Base-by-base conservation (phyloP, 441 rosid genomes). In the Raphanus hybrid region DNA sequence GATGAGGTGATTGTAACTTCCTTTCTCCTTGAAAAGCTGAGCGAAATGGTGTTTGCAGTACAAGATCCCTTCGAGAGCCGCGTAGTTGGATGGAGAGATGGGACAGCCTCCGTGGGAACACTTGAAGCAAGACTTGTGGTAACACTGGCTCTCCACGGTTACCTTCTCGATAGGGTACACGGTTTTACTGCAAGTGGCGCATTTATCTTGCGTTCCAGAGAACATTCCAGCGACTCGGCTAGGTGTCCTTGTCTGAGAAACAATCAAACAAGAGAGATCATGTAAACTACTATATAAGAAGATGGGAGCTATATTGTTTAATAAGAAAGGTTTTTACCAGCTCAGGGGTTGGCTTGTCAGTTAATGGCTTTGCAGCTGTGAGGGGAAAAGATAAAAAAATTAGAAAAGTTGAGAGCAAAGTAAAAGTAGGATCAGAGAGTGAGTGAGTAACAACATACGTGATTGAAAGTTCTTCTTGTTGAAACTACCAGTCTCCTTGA, bases 131-230 rank as follows among this genome's bases (percentile, higher is more conserved):
- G 98, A 87, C 75, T 96, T 96, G 83, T 96, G 99, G 84, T 96
- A 96, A 8, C 90, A 83, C 71, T 86, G 97, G 75, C 90, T 84
- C 76, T 96, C 99, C 76, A 96, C 98, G 6, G 96, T 92, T 32
- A 96, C 97, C 98, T 93, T 96, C 83, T 96, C 98, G 14, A 96
- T 86, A 1, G 98, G 98, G 80, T 96, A 96, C 37, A 93, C 99
- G 20, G 99, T 96, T 91, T 91, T 96, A 66, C 89, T 89, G 80
- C 98, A 93, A 69, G 97, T 88, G 64, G 96, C 97, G 23, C 98
- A 93, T 74, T 96, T 96, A 68, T 96, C 99, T 82, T 86, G 97
- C 0, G 99, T 93, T 71, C 98, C 99, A 34, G 97, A 93, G 76
- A 96, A 93, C 97, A 92, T 91, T 77, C 94, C 68, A 60, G 97